Percentiles rank a stretch among this genome's conserved stretches.
Evolutionary conservation across 2,329 filamentous ascomycete species (phyloP).

Genomic region (Apiospora saccharicola): DNA sequence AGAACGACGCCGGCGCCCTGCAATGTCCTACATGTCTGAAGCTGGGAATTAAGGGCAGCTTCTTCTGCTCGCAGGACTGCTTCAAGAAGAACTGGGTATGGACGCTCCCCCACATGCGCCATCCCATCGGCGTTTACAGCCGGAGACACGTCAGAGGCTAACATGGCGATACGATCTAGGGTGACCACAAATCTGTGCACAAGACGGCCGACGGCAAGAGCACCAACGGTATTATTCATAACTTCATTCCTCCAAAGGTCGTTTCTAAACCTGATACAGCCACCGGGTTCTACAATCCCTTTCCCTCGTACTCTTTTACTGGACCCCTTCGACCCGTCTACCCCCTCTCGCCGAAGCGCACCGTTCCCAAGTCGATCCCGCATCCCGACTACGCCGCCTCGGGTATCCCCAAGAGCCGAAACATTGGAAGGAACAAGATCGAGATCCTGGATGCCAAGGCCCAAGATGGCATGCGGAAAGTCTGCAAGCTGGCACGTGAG

Average conservation of each 20-base stretch:
- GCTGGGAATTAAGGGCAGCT: slow-evolving; percentile 85
- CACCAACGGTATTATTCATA: slow-evolving; percentile 75
- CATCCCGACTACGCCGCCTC: slow-evolving; percentile 88
- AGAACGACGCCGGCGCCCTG: slow-evolving; percentile 82
- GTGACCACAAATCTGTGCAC: slow-evolving; percentile 82
- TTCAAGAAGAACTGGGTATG: slow-evolving; percentile 99
- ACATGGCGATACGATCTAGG: slow-evolving; percentile 54
- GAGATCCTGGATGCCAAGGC: slow-evolving; percentile 81
- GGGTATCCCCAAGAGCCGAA: slow-evolving; percentile 72
- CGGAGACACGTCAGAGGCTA: slow-evolving; percentile 21
- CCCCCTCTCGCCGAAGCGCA: slow-evolving; percentile 75
- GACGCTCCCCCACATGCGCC: slow-evolving; percentile 12
- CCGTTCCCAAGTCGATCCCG: slow-evolving; percentile 80
- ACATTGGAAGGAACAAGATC: slow-evolving; percentile 80
- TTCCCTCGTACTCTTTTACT: slow-evolving; percentile 84
- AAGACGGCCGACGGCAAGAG: slow-evolving; percentile 65
- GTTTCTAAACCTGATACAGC: slow-evolving; percentile 92
- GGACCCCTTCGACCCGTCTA: slow-evolving; percentile 87
- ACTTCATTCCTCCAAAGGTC: slow-evolving; percentile 78
- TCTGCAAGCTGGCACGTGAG: slow-evolving; percentile 86
- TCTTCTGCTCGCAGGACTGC: slow-evolving; percentile 97
- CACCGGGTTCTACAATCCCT: slow-evolving; percentile 90
- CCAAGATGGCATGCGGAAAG: slow-evolving; percentile 90
- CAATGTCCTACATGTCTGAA: slow-evolving; percentile 97
- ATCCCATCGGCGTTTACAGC: slow-evolving; percentile 20